Evolutionary conservation across 176 grass and related monocot species (phyloP).

Genomic region (Cenchrus americanus): DNA sequence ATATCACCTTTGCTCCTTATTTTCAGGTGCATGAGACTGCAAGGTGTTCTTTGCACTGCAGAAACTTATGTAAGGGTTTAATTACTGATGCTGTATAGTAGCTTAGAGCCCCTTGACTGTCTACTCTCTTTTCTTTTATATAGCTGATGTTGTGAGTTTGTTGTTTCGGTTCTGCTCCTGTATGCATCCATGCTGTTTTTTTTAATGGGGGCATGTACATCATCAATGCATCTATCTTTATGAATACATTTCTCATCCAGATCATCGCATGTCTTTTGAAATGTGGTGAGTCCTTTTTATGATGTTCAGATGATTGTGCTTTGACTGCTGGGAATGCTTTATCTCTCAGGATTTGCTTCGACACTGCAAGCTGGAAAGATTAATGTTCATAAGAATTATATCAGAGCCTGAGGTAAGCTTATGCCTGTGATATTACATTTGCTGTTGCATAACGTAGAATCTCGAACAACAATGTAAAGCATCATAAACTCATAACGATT

Average conservation of each 20-base stretch:
- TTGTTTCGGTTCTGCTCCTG: neutral
- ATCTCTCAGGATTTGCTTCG: slow-evolving; percentile 60
- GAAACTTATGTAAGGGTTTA: slow-evolving; percentile 70
- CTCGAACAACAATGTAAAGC: neutral
- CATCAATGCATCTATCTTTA: neutral
- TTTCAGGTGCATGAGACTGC: slow-evolving; percentile 58
- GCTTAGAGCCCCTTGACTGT: neutral
- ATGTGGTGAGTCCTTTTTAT: neutral
- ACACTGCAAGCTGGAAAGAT: slow-evolving; percentile 57
- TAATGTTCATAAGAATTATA: slow-evolving; percentile 68
- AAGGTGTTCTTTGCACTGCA: slow-evolving; percentile 65
- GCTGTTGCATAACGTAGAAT: neutral
- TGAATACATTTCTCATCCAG: slow-evolving; percentile 3
- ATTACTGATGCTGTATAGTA: slow-evolving; percentile 28
- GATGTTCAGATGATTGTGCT: slow-evolving; percentile 16
- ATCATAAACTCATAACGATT: neutral
- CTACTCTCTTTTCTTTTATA: slow-evolving; percentile 16
- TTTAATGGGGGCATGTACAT: neutral
- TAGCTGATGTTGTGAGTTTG: neutral
- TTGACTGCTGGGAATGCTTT: slow-evolving; percentile 36
- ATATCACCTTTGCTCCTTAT: neutral
- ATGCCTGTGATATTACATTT: neutral
- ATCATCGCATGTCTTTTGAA: neutral
- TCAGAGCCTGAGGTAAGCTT: slow-evolving; percentile 68
- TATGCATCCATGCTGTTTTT: slow-evolving; percentile 22